phyloP scores from a whole-genome alignment of 2,329 filamentous ascomycete species.

The Epichloe hybrida region DNA sequence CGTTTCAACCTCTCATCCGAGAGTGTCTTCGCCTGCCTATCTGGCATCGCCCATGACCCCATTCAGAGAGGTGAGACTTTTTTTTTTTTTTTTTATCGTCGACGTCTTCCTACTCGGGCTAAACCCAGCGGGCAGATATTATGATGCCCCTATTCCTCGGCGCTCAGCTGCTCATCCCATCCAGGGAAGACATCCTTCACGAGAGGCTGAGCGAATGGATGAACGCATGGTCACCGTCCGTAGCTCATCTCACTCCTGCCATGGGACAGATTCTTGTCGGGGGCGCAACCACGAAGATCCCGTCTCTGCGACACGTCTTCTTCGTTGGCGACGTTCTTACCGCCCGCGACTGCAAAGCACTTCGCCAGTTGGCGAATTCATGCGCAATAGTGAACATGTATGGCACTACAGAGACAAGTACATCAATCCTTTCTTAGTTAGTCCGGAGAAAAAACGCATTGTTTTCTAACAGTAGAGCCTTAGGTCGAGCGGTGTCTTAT shows the following conservation, averaged over 20 bases:
- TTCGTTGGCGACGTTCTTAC: slow-evolving; percentile 78
- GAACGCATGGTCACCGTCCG: slow-evolving; percentile 59
- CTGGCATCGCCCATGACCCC: slow-evolving; percentile 69
- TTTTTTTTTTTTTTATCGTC: background rate
- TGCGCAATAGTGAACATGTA: slow-evolving; percentile 77
- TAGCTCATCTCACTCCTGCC: slow-evolving; percentile 83
- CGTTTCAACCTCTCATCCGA: slow-evolving; percentile 60
- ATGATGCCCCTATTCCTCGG: slow-evolving; percentile 85
- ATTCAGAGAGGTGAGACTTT: slow-evolving; percentile 40
- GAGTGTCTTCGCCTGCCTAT: slow-evolving; percentile 69
- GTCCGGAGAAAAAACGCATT: too few species aligned
- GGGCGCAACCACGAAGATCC: slow-evolving; percentile 64
- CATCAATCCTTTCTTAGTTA: background rate
- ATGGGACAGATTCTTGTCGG: slow-evolving; percentile 95
- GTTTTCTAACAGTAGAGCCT: too few species aligned
- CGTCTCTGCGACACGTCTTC: slow-evolving; percentile 64
- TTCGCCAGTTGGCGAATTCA: slow-evolving; percentile 64
- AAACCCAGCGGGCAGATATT: slow-evolving; percentile 41
- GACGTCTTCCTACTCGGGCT: background rate
- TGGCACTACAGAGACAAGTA: slow-evolving; percentile 67
- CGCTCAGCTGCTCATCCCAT: slow-evolving; percentile 63
- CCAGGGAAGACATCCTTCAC: slow-evolving; percentile 75
- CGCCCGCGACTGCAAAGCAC: slow-evolving; percentile 54
- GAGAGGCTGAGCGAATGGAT: slow-evolving; percentile 85
- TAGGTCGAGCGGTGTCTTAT: slow-evolving; percentile 61